Evolutionary conservation across 2,329 filamentous ascomycete species (phyloP), one percentile per base, ranked within the genome.

Genomic region (Nannizziopsis barbatae): DNA sequence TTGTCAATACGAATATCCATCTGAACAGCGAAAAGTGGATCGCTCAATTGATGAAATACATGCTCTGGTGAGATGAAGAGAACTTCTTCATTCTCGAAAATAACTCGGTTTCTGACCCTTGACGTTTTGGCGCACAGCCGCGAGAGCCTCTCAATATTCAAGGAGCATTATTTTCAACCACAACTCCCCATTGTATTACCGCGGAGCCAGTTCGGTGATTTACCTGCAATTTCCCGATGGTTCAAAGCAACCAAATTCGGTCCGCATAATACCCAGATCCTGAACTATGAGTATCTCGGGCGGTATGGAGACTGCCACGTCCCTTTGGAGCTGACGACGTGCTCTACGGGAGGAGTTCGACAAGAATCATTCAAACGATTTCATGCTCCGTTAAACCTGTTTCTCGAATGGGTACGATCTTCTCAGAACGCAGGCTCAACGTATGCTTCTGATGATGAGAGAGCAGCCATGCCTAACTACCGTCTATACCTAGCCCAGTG

Each of bases 401-500:
- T 93, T 41, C 65, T 83, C 12, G 73, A 78, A 48, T 73, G 75
- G 73, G 63, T 68, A 20, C 51, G 49, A 31, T 49, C 49, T 18
- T 18, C 44, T 27, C 57, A 56, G 38, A 53, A 48, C 48, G 41
- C 52, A 45, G 41, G 50, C 50, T 55, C 56, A 15, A 57, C 20
- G 7, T 12, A 10, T 3, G 9, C 33, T 6, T 17, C 37, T 14
- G 4, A 11, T 7, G 27, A n/a, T 58, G 47, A 55, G 53, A 42
- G 51, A 17, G 55, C 59, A 43, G 45, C 57, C 6, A 57, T 54
- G 31, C 4, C 37, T 12, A 46, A 40, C 15, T 14, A 22, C 30
- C 64, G 65, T n/a, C 71, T 95, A 2, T 96, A 96, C 63, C 81
- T 96, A 46, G 89, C 90, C 0, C 92, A 96, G 66, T 84, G 81